Evolutionary conservation across 495 filamentous ascomycete genomes (phyloP).

Genomic region (Daldinia concentrica): DNA sequence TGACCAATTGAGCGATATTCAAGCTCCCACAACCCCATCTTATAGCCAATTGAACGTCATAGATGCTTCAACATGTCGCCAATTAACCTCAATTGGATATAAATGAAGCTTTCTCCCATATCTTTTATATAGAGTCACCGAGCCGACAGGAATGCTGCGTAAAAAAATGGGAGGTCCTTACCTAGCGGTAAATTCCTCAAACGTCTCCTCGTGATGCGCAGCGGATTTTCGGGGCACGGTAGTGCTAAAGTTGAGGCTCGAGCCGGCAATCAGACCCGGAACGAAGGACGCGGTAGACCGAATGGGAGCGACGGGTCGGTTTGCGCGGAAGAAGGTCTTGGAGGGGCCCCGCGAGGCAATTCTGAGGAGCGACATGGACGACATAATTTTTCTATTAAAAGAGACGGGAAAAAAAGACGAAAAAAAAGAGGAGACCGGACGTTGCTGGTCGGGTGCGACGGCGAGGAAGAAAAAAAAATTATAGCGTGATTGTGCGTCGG

Average conservation of each 20-base stretch:
- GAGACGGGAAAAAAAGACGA: constrained; percentile 12
- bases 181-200: constrained; percentile 98
- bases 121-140: background rate
- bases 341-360: constrained; percentile 74
- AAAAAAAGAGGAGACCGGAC: constrained; percentile 17
- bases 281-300: constrained; percentile 58
- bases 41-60: constrained; percentile 26
- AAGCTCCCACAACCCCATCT: constrained; percentile 25
- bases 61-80: constrained; percentile 1
- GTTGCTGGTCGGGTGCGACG: background rate
- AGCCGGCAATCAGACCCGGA: constrained; percentile 52
- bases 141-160: background rate
- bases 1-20: constrained; percentile 45
- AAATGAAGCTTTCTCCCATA: constrained; percentile 15
- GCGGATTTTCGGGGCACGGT: constrained; percentile 60
- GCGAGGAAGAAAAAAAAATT: constrained; percentile 6
- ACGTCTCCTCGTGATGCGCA: constrained; percentile 86
- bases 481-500: background rate
- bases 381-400: constrained; percentile 54
- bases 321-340: constrained; percentile 68
- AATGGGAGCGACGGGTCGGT: constrained; percentile 66
- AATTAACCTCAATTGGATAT: constrained; percentile 43
- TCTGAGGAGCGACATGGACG: constrained; percentile 74
- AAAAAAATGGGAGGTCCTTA: constrained; percentile 60
- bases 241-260: constrained; percentile 74